phyloP scores from a whole-genome alignment of 1,139 yeast genomes.

The Keqinozyma sinolaborantium region DNA sequence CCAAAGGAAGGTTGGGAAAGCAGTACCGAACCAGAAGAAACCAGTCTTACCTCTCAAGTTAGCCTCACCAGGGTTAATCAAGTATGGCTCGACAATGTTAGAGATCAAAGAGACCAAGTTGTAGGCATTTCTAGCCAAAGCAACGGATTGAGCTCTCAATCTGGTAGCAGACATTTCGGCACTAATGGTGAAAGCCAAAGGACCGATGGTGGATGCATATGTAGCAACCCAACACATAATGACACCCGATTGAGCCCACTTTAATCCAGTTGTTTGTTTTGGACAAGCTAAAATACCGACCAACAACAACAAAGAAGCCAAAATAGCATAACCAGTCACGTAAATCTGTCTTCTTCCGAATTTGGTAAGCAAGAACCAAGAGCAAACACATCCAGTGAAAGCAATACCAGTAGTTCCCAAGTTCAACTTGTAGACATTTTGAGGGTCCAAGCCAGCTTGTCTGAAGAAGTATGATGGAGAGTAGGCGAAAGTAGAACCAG shows the following conservation, averaged over 20 bases:
- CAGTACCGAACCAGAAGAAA: constrained; percentile 39
- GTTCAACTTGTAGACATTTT: constrained; percentile 19
- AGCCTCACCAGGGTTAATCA: constrained; percentile 20
- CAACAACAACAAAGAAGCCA: constrained; percentile 38
- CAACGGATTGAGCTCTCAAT: constrained; percentile 22
- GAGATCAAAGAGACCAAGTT: constrained; percentile 17
- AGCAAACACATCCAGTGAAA: constrained; percentile 13
- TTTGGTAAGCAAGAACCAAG: constrained; percentile 18
- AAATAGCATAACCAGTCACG: constrained; percentile 16
- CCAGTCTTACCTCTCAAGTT: constrained; percentile 24
- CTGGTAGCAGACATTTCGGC: constrained; percentile 22
- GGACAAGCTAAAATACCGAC: constrained; percentile 35
- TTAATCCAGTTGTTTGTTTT: constrained; percentile 13
- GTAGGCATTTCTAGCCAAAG: constrained; percentile 21
- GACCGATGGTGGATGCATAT: constrained; percentile 22
- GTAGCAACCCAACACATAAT: constrained; percentile 21
- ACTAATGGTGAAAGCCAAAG: constrained; percentile 20
- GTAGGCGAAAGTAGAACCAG: constrained; percentile 21
- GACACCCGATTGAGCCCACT: constrained; percentile 22
- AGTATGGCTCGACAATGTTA: constrained; percentile 21
- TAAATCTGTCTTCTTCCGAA: constrained; percentile 23
- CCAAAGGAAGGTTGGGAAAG: constrained; percentile 20
- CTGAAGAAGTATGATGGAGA: constrained; percentile 21
- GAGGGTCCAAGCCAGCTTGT: constrained; percentile 18
- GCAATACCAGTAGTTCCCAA: constrained; percentile 27